Evolutionary conservation across 1,284 basidiomycete genomes (phyloP), one percentile per base, ranked within the genome.

Genomic region (Phenoliferia sp.): DNA sequence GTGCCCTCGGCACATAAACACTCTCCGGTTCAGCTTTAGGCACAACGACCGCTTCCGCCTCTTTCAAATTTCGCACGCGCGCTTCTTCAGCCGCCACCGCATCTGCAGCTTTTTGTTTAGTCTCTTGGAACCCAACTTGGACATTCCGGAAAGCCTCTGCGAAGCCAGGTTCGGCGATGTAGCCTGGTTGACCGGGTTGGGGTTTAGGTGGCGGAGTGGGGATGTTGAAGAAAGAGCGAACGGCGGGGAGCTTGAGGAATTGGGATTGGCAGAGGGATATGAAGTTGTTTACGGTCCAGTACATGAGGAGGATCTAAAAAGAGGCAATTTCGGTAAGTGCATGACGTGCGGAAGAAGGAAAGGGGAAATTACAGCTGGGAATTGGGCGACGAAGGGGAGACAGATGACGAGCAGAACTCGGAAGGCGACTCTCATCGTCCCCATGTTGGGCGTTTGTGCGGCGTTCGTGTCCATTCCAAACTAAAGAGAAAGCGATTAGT

Each of bases 371-470:
- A 70, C 71, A 26, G 72, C 73, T 1, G 73, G 71, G 64, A 82
- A 79, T 57, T 76, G 74, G 28, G 78, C 77, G 57, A 92, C 86
- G 75, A 92, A 81, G 69, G 81, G 85, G 35, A 90, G 79, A 34
- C 85, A 82, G 29, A 83, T 72, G 44, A 90, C 73, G 16, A 87
- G 85, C 28, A 88, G 75, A 15, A 87, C 76, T 3, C 89, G 84
- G 76, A 95, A 83, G 60, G 82, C 78, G 76, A 93, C 92, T 83
- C 89, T 86, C 64, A 89, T 79, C 78, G 91, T 89, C 29, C 83
- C 85, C 77, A 86, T 84, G 35, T 81, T 61, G 48, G 67, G 39
- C 77, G 12, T 83, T 83, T 66, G 84, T 80, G 73, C 82, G 78
- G 71, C 83, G 77, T 71, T 85, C 84, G 88, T 80, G 78, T 90